phyloP scores from a whole-genome alignment of 805 yeast genomes.

The Candida adriatica region DNA sequence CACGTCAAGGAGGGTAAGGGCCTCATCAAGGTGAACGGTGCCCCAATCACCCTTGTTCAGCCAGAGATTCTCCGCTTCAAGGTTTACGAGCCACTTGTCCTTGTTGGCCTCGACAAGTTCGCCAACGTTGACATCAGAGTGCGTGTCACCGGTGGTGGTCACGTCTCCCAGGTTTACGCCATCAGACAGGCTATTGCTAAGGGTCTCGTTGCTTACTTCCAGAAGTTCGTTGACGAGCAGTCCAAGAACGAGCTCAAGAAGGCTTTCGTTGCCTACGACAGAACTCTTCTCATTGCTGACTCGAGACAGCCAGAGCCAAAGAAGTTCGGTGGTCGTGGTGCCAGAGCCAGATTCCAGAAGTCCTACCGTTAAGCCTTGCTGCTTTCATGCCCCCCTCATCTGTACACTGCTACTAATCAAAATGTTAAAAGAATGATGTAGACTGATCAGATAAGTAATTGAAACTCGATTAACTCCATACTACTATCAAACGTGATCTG shows the following conservation, averaged over 20 bases:
- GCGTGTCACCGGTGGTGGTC: slow-evolving; percentile 99
- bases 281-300: slow-evolving; percentile 98
- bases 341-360: slow-evolving; percentile 99
- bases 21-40: slow-evolving; percentile 98
- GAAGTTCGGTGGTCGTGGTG: slow-evolving; percentile 99
- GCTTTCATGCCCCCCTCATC: slow-evolving; percentile 18
- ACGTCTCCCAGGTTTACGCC: slow-evolving; percentile 99
- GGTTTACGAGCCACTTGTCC: slow-evolving; percentile 98
- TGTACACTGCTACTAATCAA: slow-evolving; percentile 19
- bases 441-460: slow-evolving; percentile 6
- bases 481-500: no score
- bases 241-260: slow-evolving; percentile 99
- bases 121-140: slow-evolving; percentile 98
- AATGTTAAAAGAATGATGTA: slow-evolving; percentile 10
- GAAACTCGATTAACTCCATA: no score
- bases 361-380: slow-evolving; percentile 83
- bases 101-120: slow-evolving; percentile 98
- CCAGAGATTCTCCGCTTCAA: slow-evolving; percentile 99
- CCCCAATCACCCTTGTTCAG: slow-evolving; percentile 98
- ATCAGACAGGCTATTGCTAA: slow-evolving; percentile 99
- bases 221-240: slow-evolving; percentile 98
- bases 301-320: slow-evolving; percentile 99
- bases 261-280: slow-evolving; percentile 95
- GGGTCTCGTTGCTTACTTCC: slow-evolving; percentile 99
- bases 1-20: slow-evolving; percentile 99